These are phyloP conservation scores for Hyaloscypha variabilis DNA, from an alignment of 495 filamentous ascomycete species.

Conservation along the genomic window DNA sequence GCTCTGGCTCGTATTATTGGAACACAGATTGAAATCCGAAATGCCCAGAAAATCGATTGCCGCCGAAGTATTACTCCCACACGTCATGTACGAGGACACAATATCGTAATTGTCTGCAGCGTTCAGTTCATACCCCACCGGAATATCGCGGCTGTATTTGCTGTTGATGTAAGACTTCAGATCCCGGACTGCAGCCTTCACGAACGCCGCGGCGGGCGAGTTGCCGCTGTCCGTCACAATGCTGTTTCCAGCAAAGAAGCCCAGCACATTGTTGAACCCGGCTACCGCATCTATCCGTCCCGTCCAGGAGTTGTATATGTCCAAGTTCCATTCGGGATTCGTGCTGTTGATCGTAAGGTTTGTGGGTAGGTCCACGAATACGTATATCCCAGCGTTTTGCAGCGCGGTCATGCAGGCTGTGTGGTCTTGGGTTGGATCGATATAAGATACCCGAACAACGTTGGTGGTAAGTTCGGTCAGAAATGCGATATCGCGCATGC, in stretches of 20 bases:
- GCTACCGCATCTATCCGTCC: constrained; percentile 76
- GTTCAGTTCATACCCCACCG: not conserved
- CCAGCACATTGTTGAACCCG: constrained; percentile 80
- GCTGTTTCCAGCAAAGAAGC: constrained; percentile 96
- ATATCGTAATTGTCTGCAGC: not conserved
- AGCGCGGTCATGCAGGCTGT: constrained; percentile 78
- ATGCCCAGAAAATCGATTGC: not conserved
- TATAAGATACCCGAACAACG: constrained; percentile 88
- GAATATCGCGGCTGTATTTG: constrained; percentile 43
- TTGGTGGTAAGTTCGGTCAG: constrained; percentile 78
- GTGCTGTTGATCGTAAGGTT: constrained; percentile 84
- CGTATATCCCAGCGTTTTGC: constrained; percentile 32
- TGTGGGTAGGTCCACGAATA: constrained; percentile 81
- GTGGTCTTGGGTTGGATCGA: constrained; percentile 79
- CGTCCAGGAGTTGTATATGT: constrained; percentile 76
- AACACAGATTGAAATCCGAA: not conserved
- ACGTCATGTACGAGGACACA: not conserved
- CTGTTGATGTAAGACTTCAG: constrained; percentile 84
- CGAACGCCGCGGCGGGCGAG: constrained; percentile 82
- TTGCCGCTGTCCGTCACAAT: constrained; percentile 81
- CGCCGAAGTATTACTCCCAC: not conserved
- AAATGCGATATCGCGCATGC: constrained; percentile 77
- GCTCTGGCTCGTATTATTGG: not conserved
- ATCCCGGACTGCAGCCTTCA: constrained; percentile 93
- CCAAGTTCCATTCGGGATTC: constrained; percentile 72